Conservation (phyloP, 805 yeast species). For the Sungouiella blattae region DNA sequence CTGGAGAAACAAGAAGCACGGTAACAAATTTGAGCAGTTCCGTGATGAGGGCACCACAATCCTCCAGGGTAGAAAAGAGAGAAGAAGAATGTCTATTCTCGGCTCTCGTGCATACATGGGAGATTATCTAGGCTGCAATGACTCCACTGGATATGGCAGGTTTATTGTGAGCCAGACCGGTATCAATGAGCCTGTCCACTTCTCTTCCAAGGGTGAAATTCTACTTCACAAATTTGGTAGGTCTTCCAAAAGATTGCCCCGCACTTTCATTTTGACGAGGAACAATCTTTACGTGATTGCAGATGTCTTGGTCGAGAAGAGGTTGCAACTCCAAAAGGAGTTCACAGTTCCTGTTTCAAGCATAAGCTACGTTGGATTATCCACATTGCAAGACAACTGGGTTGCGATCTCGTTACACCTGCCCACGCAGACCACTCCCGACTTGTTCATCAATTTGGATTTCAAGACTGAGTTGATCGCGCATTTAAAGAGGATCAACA, state of each 20-base stretch:
- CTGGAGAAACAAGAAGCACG: constrained; percentile 77
- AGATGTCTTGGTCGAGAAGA: constrained; percentile 62
- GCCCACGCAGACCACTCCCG: constrained; percentile 59
- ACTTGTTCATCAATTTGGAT: constrained; percentile 71
- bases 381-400: constrained; percentile 90
- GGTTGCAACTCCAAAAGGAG: constrained; percentile 58
- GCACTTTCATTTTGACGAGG: constrained; percentile 68
- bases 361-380: constrained; percentile 62
- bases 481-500: constrained; percentile 60
- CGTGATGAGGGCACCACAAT: constrained; percentile 79
- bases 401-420: constrained; percentile 57
- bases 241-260: constrained; percentile 74
- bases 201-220: constrained; percentile 79
- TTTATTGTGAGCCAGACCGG: constrained; percentile 69
- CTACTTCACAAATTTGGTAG: constrained; percentile 87
- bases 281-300: constrained; percentile 64
- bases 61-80: constrained; percentile 74
- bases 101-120: constrained; percentile 91
- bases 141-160: constrained; percentile 64
- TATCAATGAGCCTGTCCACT: constrained; percentile 64
- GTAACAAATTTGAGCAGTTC: constrained; percentile 77
- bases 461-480: constrained; percentile 89
- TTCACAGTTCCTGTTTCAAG: constrained; percentile 54
- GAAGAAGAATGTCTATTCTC: constrained; percentile 81
- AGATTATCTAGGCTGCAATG: constrained; percentile 88